Evolutionary conservation across 139 green algal species (phyloP).

Genomic region (Raphidocelis subcapitata): DNA sequence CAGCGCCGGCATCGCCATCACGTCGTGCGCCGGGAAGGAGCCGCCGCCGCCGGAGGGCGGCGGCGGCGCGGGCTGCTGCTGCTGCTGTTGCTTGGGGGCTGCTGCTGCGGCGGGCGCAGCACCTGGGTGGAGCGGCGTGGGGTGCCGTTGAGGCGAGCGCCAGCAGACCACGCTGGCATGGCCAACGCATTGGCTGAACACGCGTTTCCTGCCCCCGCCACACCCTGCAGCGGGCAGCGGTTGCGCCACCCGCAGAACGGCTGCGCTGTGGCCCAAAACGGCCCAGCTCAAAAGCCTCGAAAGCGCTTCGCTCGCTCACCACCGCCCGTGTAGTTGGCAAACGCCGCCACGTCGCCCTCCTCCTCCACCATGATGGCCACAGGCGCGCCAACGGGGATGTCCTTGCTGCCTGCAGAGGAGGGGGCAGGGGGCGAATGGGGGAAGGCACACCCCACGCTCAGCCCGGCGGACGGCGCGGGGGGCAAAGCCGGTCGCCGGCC

Average conservation of each 20-base stretch:
- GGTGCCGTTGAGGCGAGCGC: too few relatives aligned
- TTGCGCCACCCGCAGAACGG: too few relatives aligned
- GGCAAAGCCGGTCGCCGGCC: conserved; percentile 93
- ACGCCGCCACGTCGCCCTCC: conserved; percentile 68
- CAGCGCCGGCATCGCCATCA: conserved; percentile 88
- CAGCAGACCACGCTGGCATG: too few relatives aligned
- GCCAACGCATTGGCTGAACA: too few relatives aligned
- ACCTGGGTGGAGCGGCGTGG: too few relatives aligned
- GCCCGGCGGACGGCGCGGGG: conserved; percentile 57
- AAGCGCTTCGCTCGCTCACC: neutral
- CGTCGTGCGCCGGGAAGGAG: conserved; percentile 48
- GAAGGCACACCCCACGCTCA: conserved; percentile 44
- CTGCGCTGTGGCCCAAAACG: too few relatives aligned
- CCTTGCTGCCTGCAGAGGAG: conserved; percentile 44
- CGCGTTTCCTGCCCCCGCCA: too few relatives aligned
- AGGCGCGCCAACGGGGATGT: conserved; percentile 56
- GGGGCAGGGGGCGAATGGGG: neutral
- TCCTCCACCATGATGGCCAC: conserved; percentile 84
- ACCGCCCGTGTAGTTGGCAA: conserved; percentile 58
- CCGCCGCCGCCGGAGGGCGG: conserved; percentile 3
- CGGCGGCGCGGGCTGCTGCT: neutral
- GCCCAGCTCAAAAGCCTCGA: too few relatives aligned
- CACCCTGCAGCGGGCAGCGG: too few relatives aligned
- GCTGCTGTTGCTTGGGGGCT: conserved; percentile 3
- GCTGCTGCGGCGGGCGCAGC: neutral